Base-by-base conservation (phyloP, 345 rosid genomes). In the Populus nigra region DNA sequence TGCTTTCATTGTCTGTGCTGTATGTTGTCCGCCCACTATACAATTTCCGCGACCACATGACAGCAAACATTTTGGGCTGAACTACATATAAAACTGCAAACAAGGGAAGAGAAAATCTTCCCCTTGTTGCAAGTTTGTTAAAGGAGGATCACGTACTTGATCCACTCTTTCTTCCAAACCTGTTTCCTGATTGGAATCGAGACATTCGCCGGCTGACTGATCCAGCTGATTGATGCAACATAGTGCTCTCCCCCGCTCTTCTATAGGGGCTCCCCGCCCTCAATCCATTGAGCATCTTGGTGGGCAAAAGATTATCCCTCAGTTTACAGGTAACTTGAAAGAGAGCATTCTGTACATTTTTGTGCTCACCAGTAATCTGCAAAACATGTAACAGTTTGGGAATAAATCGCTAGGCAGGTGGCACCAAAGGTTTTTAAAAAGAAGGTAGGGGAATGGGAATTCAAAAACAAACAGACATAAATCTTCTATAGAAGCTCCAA, bases 341-440 rank as follows among this genome's bases (percentile, higher is more conserved):
- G 27, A 88, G 71, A 55, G 86, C 87, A 76, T 85, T 82, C 69
- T 83, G 85, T 71, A 86, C 89, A 39, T 69, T 76, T 76, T 63
- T 73, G 83, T 83, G 83, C 59, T 75, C 83, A 5, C 91, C 91
- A 29, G 72, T 76, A 27, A 88, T 86, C 91, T 88, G 85, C 75
- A 79, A 80, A 76, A 75, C n/a, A 27, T 33, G 61, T 50, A 38
- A 70, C 20, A 39, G 1, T 69, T 68, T 77, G 33, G 53, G n/a
- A 41, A 47, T 27, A 43, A 63, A 63, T 35, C 11, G 49, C 36
- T 41, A 41, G 62, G 27, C 27, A 79, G 68, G 59, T 75, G 33
- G 68, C 68, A 43, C 10, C 80, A 78, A 61, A 75, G 75, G 20
- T 81, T 41, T 36, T 33, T 49, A 73, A 35, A 33, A 12, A 22